A percentile compares a stretch with the other conserved stretches of the same genome.
phyloP scores from a whole-genome alignment of 495 filamentous ascomycete species.

The Letharia lupina region DNA sequence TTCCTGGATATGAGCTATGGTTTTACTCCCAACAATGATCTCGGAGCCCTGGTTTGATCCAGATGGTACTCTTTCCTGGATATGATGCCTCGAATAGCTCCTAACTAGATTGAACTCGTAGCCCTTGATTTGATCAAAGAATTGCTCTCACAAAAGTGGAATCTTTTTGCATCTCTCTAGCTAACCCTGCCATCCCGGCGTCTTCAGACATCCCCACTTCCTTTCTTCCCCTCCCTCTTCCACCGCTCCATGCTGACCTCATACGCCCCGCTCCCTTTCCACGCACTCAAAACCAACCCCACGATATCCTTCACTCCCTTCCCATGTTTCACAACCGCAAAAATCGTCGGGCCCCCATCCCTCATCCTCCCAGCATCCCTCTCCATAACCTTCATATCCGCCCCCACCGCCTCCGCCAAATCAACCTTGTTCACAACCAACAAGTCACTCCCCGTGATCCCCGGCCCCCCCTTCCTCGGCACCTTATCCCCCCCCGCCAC shows the following conservation, averaged over 20 bases:
- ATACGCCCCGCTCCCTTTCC: constrained; percentile 77
- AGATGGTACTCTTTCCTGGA: not conserved
- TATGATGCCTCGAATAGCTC: no score
- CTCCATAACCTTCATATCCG: constrained; percentile 91
- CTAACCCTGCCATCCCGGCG: not conserved
- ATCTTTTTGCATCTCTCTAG: not conserved
- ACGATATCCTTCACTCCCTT: constrained; percentile 78
- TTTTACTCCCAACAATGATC: no score
- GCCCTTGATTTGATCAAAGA: not conserved
- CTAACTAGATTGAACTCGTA: not conserved
- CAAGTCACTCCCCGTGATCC: constrained; percentile 90
- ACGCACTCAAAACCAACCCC: constrained; percentile 80
- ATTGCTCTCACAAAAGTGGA: not conserved
- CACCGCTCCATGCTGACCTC: constrained; percentile 46
- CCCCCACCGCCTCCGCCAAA: constrained; percentile 82
- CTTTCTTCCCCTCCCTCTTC: constrained; percentile 43
- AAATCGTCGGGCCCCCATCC: constrained; percentile 93
- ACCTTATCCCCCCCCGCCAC: constrained; percentile 97
- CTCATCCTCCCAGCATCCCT: constrained; percentile 89
- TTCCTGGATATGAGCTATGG: no score
- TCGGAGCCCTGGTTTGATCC: no score
- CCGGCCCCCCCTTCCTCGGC: constrained; percentile 89
- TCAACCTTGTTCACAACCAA: constrained; percentile 96
- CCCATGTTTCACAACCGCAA: constrained; percentile 91
- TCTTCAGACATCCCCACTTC: constrained; percentile 30